Evolutionary conservation across 2,329 filamentous ascomycete genomes (phyloP).

Genomic region (Coniochaeta sp.): DNA sequence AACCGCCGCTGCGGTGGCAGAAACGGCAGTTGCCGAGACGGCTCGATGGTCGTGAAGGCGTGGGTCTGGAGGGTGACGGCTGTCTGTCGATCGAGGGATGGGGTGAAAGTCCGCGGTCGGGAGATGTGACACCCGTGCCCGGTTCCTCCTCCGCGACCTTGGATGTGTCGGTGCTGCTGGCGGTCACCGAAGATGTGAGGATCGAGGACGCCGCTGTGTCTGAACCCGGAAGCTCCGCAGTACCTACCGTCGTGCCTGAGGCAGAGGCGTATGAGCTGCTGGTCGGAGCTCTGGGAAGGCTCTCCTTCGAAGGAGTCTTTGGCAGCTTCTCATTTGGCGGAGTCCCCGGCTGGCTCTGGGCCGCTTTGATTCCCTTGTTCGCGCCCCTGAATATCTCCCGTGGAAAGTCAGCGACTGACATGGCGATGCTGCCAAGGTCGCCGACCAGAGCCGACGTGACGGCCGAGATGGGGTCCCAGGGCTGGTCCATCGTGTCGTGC

Average conservation of each 20-base stretch:
- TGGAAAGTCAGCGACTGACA: slow-evolving; percentile 72
- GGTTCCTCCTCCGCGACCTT: not conserved
- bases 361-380: slow-evolving; percentile 12
- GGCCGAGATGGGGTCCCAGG: slow-evolving; percentile 71
- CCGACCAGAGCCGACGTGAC: slow-evolving; percentile 72
- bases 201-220: not conserved
- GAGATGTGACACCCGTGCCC: not conserved
- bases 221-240: not conserved
- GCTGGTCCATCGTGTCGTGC: slow-evolving; percentile 71
- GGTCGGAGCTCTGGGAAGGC: not conserved
- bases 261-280: not conserved
- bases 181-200: slow-evolving; percentile 3
- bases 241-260: too few relatives aligned
- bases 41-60: not conserved
- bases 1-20: not conserved
- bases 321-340: not conserved
- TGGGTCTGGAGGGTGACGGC: not conserved
- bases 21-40: not conserved
- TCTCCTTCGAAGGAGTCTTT: not conserved
- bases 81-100: not conserved
- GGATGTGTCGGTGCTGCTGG: slow-evolving; percentile 4
- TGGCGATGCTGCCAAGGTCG: slow-evolving; percentile 71
- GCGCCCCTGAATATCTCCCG: slow-evolving; percentile 42
- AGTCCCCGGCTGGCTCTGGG: not conserved
- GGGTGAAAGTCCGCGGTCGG: not conserved